phyloP scores from a whole-genome alignment of 371 early-diverging fungal genomes.

The Mortierella sp. region DNA sequence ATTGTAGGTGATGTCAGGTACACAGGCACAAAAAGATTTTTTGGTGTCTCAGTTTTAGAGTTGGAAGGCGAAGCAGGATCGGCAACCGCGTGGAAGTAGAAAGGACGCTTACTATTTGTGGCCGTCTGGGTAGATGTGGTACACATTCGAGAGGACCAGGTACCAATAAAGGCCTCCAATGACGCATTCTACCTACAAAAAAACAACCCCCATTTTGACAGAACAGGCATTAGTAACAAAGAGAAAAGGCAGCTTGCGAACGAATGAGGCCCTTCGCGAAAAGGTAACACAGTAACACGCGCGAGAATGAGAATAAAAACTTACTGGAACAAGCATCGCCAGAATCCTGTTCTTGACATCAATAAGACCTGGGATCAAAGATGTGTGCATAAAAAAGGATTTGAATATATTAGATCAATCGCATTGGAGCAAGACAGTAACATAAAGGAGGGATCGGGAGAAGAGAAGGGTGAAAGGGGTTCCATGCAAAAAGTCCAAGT shows the following conservation, averaged over 20 bases:
- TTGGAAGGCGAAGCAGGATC: neutral
- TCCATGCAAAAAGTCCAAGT: too few species aligned
- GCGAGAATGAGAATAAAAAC: neutral
- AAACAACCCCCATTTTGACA: neutral
- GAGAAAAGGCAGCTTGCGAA: neutral
- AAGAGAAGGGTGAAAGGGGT: neutral
- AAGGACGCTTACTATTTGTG: conserved; percentile 30
- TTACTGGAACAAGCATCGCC: conserved; percentile 31
- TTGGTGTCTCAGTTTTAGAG: neutral
- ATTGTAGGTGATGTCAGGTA: neutral
- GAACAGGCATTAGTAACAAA: too few species aligned
- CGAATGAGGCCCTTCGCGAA: too few species aligned
- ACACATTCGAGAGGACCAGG: conserved; percentile 18
- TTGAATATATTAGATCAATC: neutral
- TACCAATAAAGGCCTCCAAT: conserved; percentile 35
- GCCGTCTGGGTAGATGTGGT: conserved; percentile 34
- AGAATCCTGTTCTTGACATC: conserved; percentile 29
- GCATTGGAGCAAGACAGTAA: neutral
- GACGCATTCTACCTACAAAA: conserved; percentile 21
- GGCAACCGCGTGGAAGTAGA: too few species aligned
- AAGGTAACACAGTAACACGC: neutral
- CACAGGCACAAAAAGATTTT: neutral
- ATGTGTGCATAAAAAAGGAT: neutral
- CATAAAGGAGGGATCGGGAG: neutral
- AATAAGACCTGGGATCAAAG: conserved; percentile 23